phyloP scores from a whole-genome alignment of 768 basidiomycete genomes.

The Leccinum aurantiacum region DNA sequence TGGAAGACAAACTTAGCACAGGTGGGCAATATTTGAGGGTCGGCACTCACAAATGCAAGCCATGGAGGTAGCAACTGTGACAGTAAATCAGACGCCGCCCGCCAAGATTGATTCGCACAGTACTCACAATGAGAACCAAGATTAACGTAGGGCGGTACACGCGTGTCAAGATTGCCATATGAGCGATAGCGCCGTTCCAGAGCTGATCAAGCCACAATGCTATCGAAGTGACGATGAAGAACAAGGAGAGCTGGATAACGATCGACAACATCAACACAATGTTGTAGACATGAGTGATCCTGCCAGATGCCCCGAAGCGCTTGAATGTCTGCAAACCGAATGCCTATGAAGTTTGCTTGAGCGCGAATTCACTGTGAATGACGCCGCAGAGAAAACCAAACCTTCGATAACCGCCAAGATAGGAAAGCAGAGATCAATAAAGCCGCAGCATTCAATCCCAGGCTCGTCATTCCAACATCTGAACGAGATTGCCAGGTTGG shows the following conservation, averaged over 20 bases:
- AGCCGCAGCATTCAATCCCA: slow-evolving; percentile 61
- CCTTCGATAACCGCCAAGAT: slow-evolving; percentile 76
- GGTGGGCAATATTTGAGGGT: background rate
- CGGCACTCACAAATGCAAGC: slow-evolving; percentile 51
- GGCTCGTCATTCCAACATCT: slow-evolving; percentile 60
- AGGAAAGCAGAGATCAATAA: slow-evolving; percentile 61
- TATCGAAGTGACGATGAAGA: slow-evolving; percentile 71
- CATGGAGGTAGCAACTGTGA: slow-evolving; percentile 64
- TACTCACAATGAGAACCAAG: slow-evolving; percentile 58
- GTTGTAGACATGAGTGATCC: slow-evolving; percentile 75
- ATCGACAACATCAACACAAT: slow-evolving; percentile 69
- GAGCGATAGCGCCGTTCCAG: slow-evolving; percentile 62
- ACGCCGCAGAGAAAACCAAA: slow-evolving; percentile 25
- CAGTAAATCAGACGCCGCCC: slow-evolving; percentile 2
- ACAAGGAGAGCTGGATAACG: slow-evolving; percentile 70
- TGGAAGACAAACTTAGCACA: background rate
- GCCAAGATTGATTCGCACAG: slow-evolving; percentile 1
- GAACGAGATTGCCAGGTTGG: slow-evolving; percentile 58
- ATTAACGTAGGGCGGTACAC: slow-evolving; percentile 59
- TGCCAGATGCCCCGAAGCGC: slow-evolving; percentile 72
- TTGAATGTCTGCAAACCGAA: slow-evolving; percentile 92
- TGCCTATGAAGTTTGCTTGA: slow-evolving; percentile 35
- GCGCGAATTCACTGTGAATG: background rate
- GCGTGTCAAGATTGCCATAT: slow-evolving; percentile 41
- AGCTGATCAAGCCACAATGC: slow-evolving; percentile 79